phyloP scores from a whole-genome alignment of 768 basidiomycete species.

The Amanita rimosa region DNA sequence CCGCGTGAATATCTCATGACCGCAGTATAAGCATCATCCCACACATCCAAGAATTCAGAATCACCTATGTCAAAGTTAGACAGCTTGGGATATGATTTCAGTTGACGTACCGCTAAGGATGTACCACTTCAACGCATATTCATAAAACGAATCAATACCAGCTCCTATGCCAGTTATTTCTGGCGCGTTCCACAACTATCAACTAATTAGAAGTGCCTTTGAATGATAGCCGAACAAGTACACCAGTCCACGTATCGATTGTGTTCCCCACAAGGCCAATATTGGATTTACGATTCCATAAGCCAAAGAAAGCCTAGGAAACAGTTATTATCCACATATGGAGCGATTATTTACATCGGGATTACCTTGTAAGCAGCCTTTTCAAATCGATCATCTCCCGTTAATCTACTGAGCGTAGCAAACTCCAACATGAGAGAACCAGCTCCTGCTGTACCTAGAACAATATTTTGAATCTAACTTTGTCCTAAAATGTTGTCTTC shows the following conservation, averaged over 20 bases:
- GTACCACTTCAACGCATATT: constrained; percentile 91
- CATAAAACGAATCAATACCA: constrained; percentile 92
- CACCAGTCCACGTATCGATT: constrained; percentile 75
- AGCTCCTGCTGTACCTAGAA: constrained; percentile 78
- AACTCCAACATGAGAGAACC: constrained; percentile 93
- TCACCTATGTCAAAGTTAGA: constrained; percentile 41
- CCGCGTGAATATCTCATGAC: constrained; percentile 81
- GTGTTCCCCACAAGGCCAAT: constrained; percentile 85
- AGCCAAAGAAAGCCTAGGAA: constrained; percentile 66
- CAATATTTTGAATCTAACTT: constrained; percentile 4
- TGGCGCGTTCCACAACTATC: constrained; percentile 64
- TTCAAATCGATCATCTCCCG: constrained; percentile 85
- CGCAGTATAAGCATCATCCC: constrained; percentile 73
- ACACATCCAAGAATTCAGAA: constrained; percentile 70
- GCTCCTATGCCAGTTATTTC: constrained; percentile 81
- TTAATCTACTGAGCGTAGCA: constrained; percentile 83
- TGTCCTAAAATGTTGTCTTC: neutral
- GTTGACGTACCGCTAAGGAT: constrained; percentile 56
- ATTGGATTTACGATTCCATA: constrained; percentile 87
- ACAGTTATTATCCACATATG: neutral
- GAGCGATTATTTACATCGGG: neutral
- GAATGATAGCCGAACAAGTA: constrained; percentile 23
- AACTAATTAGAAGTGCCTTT: neutral
- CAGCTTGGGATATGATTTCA: neutral
- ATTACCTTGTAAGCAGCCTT: constrained; percentile 62